These are phyloP conservation scores for Ogataea ganodermae DNA, from an alignment of 805 yeast genomes.

Conservation along the genomic window DNA sequence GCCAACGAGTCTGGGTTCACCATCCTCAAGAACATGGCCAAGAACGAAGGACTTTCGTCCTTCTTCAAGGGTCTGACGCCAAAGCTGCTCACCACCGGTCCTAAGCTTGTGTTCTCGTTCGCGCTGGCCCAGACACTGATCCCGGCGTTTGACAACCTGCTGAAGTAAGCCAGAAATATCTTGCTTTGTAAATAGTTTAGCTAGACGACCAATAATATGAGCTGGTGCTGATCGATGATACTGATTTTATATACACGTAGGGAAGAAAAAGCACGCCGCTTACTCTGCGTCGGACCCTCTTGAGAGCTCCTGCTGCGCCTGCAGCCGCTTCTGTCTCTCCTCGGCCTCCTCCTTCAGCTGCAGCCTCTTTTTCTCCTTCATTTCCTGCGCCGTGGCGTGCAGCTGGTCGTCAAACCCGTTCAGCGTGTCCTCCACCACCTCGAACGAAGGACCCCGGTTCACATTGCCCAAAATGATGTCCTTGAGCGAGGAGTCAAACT, in stretches of 20 bases:
- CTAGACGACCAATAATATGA: not conserved
- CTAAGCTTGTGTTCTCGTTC: constrained; percentile 96
- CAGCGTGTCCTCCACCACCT: constrained; percentile 34
- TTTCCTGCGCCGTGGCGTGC: constrained; percentile 26
- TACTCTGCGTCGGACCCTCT: not conserved
- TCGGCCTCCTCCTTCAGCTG: constrained; percentile 27
- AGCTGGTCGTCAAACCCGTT: constrained; percentile 30
- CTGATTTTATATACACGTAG: not conserved
- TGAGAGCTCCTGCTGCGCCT: constrained; percentile 21
- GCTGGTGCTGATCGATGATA: not conserved
- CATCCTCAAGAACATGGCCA: constrained; percentile 88
- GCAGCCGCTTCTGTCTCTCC: constrained; percentile 27
- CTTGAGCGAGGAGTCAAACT: constrained; percentile 30
- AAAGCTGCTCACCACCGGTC: constrained; percentile 95
- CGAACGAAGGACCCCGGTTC: constrained; percentile 36
- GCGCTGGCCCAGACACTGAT: constrained; percentile 96
- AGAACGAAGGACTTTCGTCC: constrained; percentile 84
- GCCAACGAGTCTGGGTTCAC: constrained; percentile 93
- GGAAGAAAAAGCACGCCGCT: constrained; percentile 6
- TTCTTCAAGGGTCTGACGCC: constrained; percentile 98
- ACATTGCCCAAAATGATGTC: constrained; percentile 34
- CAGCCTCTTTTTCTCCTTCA: constrained; percentile 23
- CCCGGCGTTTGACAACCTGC: constrained; percentile 85
- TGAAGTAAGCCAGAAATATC: constrained; percentile 36
- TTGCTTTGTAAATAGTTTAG: not conserved